phyloP scores from a whole-genome alignment of 2,329 filamentous ascomycete genomes.

The Aspergillus aculeatus region DNA sequence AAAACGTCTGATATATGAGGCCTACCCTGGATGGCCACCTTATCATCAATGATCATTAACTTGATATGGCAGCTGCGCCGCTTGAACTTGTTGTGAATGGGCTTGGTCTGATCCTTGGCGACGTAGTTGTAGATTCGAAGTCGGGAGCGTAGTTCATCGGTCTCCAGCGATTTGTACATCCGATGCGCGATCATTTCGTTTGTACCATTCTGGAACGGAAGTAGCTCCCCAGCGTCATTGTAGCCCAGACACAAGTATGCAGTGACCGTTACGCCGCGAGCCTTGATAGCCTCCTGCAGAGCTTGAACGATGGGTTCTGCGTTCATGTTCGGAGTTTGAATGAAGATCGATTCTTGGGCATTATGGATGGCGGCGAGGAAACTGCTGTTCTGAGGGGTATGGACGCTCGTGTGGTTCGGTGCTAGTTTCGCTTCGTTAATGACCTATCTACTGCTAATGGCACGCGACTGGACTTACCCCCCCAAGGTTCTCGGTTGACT shows the following conservation, averaged over 20 bases:
- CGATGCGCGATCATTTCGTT: slow-evolving; percentile 68
- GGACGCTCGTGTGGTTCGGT: slow-evolving; percentile 59
- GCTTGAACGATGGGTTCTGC: slow-evolving; percentile 65
- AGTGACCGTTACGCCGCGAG: slow-evolving; percentile 65
- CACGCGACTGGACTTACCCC: slow-evolving; percentile 36
- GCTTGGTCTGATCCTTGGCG: slow-evolving; percentile 67
- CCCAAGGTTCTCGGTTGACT: slow-evolving; percentile 68
- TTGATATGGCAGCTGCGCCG: slow-evolving; percentile 73
- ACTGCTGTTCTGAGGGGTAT: slow-evolving; percentile 72
- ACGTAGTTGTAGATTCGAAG: slow-evolving; percentile 70
- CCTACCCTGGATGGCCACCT: slow-evolving; percentile 64
- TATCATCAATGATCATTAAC: slow-evolving; percentile 69
- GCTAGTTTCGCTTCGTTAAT: slow-evolving; percentile 26
- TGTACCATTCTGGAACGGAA: slow-evolving; percentile 72
- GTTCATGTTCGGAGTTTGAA: slow-evolving; percentile 76
- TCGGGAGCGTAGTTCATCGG: slow-evolving; percentile 46
- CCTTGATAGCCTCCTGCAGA: slow-evolving; percentile 59
- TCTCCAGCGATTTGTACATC: slow-evolving; percentile 59
- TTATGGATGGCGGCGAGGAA: slow-evolving; percentile 70
- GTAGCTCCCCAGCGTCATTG: slow-evolving; percentile 73
- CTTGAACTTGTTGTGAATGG: slow-evolving; percentile 66
- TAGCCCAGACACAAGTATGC: slow-evolving; percentile 76
- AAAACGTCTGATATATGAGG: slow-evolving; percentile 4
- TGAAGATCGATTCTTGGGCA: slow-evolving; percentile 65
- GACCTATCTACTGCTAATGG: neutral